These are phyloP conservation scores for Fusarium siculi DNA, from an alignment of 2,329 filamentous ascomycete species.

Conservation along the genomic window DNA sequence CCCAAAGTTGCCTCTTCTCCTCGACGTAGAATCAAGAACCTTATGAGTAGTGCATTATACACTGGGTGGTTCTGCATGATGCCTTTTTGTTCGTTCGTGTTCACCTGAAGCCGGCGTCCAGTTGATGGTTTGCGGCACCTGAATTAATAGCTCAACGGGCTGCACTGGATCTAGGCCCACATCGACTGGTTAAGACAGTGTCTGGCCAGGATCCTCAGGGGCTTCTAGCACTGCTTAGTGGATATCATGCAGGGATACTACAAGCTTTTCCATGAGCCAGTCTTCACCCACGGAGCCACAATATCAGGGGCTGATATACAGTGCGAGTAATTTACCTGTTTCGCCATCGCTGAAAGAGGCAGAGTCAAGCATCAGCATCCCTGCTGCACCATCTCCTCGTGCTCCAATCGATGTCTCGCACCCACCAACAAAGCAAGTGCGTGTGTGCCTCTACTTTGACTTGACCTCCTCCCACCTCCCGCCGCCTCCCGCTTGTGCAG, in stretches of 20 bases:
- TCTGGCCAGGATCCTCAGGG: slow-evolving; percentile 20
- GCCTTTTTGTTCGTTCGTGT: slow-evolving; percentile 28
- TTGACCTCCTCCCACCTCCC: slow-evolving; percentile 39
- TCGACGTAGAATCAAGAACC: neutral
- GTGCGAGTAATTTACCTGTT: slow-evolving; percentile 38
- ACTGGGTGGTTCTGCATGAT: slow-evolving; percentile 1
- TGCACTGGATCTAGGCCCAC: neutral
- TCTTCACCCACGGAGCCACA: neutral
- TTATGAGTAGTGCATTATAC: neutral
- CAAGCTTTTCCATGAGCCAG: slow-evolving; percentile 17
- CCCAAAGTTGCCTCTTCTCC: neutral
- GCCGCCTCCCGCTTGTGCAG: slow-evolving; percentile 13
- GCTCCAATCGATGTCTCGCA: slow-evolving; percentile 39
- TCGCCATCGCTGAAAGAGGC: slow-evolving; percentile 40
- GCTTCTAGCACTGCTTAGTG: slow-evolving; percentile 29
- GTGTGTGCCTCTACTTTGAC: neutral
- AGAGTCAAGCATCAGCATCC: slow-evolving; percentile 33
- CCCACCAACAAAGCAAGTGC: slow-evolving; percentile 25
- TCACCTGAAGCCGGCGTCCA: slow-evolving; percentile 41
- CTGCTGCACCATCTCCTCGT: slow-evolving; percentile 35
- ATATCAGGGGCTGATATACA: slow-evolving; percentile 37
- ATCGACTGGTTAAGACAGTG: slow-evolving; percentile 20
- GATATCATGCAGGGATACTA: slow-evolving; percentile 12
- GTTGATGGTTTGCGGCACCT: slow-evolving; percentile 31
- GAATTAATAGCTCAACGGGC: slow-evolving; percentile 12